Base-by-base conservation (phyloP, 805 yeast species). In the Myxozyma nipponensis region DNA sequence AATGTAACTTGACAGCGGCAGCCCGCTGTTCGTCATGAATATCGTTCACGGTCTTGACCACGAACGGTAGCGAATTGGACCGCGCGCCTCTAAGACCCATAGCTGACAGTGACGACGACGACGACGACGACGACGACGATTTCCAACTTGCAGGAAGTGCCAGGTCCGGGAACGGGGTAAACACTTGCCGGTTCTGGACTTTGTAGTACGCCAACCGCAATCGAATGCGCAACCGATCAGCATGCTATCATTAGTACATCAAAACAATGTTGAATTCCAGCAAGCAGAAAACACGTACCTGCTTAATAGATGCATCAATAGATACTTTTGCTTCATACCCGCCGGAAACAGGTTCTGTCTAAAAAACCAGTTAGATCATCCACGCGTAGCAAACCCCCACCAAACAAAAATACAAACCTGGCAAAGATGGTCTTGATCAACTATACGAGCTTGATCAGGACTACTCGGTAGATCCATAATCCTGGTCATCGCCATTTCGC, bases 151-250 rank as follows among this genome's bases (percentile, higher is more conserved):
- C 23, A 37, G 40, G 45, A 13, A 22, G 21, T 18, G 39, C 24
- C 25, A 66, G 53, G 19, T 66, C 58, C 10, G 54, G 21, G 44
- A 68, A 47, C 10, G 71, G 62, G 5, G 62, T 49, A 15, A 49
- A 34, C n/a, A 58, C 52, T 51, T 68, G 70, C 47, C 66, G 59
- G 19, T 66, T 64, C 18, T 48, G 49, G 40, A 68, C 68, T 40
- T 68, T 69, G 53, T 63, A 68, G 54, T 65, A 59, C 21, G 72
- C 72, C 30, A 67, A 57, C 19, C 58, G 56, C 4, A 68, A 64
- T 3, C 71, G 57, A 42, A 60, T 49, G 15, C 62, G 59, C 21
- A 68, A 63, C 6, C 59, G 46, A 18, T 56, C 57, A 26, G 69
- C 69, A 26, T 58, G 62, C 56, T 55, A 18, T 22, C 18, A 13